Base-by-base conservation (phyloP, 139 green algal species). In the Tetradesmus lagerheimii region DNA sequence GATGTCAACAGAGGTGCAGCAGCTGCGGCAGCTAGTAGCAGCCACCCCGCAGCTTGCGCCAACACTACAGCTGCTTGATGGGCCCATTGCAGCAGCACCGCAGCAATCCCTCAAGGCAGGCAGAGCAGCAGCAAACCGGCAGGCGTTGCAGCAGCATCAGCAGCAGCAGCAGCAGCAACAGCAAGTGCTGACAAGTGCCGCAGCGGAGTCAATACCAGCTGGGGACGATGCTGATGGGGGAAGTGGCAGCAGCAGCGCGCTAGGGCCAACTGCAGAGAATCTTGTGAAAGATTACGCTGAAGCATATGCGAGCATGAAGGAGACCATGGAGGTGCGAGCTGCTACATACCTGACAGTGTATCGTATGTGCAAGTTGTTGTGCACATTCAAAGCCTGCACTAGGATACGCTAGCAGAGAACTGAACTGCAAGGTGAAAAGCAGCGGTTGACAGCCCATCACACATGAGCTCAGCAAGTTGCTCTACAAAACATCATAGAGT, bases 251-350 rank as follows among this genome's bases (percentile, higher is more conserved):
- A 11, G 50, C 78, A 62, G 27, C 6, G 37, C 25, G 5, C 38
- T 80, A 14, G 85, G 71, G 5, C 71, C 85, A 20, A 37, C 85
- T 9, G 67, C 85, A 20, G 71, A 84, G 18, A 74, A 89, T 2
- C 57, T 91, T n/a, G 77, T 86, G 38, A 75, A 66, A 27, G 87
- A 91, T 35, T 91, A 91, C 67, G 87, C 87, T 43, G 87, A 78
- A 16, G 79, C 87, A 6, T 91, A 91, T 79, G 79, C 37, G 4
- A 79, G 37, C 38, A 87, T 91, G 87, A 91, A 91, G 29, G 78
- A 91, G 53, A 67, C 39, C 23, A 85, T 91, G 87, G 87, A 87
- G 79, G 38, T 87, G 53, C 34, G 71, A 27, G 31, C 4, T 39
- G n/a, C 31, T 35, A 11, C 66, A 77, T 37, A 39, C 71, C 20